A percentile compares a stretch with the other conserved stretches of the same genome.
Conservation (phyloP, 441 rosid genomes). For the Gossypium gossypioides region DNA sequence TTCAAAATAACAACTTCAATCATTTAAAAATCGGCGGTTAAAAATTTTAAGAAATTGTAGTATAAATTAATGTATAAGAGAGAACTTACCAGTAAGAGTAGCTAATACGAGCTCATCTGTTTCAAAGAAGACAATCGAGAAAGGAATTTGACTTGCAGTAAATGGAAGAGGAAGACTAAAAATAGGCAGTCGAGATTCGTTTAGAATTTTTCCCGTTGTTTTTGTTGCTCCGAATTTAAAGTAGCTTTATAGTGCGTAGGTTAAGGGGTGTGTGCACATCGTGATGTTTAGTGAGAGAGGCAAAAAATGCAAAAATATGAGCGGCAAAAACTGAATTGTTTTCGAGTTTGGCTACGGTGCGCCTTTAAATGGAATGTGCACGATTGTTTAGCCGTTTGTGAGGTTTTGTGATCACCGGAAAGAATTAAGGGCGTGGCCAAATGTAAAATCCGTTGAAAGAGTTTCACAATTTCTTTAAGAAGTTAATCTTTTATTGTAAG, state of each 20-base stretch:
- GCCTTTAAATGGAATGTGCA: no score
- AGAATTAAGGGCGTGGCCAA: no score
- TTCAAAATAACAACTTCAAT: neutral
- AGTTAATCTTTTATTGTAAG: no score
- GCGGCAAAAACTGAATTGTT: neutral
- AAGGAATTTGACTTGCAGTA: neutral
- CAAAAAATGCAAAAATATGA: neutral
- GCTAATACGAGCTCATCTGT: neutral
- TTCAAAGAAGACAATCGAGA: neutral
- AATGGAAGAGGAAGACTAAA: neutral
- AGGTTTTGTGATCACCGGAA: no score
- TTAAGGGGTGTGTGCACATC: neutral
- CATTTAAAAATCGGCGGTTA: neutral
- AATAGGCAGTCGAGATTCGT: neutral
- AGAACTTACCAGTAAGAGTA: neutral
- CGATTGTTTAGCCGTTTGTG: no score
- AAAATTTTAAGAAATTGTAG: neutral
- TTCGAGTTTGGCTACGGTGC: neutral
- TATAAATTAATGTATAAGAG: neutral
- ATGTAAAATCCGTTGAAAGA: no score
- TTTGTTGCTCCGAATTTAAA: neutral
- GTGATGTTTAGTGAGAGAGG: neutral
- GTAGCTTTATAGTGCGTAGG: conserved; percentile 5
- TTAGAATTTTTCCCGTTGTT: neutral
- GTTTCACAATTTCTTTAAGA: no score